Evolutionary conservation across 306 rosid genomes (phyloP).

Genomic region (Glycyrrhiza uralensis): DNA sequence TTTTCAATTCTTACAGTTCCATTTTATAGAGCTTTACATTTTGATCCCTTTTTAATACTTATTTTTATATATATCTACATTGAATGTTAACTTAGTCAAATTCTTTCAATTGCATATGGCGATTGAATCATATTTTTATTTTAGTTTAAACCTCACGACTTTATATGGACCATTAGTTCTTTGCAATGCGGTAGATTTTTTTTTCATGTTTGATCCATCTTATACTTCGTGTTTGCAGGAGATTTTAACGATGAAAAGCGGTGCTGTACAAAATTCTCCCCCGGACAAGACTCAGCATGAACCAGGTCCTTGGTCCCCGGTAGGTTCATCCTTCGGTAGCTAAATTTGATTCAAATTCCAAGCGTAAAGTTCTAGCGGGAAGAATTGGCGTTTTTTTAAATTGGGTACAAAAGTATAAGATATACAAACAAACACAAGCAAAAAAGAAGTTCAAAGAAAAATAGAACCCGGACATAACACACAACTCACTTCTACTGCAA

Average conservation of each 20-base stretch:
- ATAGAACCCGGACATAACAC: background rate
- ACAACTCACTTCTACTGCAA: background rate
- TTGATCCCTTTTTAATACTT: background rate
- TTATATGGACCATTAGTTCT: background rate
- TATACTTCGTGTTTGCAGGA: slow-evolving; percentile 50
- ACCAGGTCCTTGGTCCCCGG: slow-evolving; percentile 96
- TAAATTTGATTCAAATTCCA: slow-evolving; percentile 10
- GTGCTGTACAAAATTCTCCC: slow-evolving; percentile 93
- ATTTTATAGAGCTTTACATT: background rate
- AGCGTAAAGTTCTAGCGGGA: background rate
- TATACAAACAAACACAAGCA: background rate
- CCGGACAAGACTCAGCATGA: slow-evolving; percentile 69
- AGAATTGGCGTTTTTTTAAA: background rate
- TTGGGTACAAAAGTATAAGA: background rate
- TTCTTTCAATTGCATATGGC: slow-evolving; percentile 4
- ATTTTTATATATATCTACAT: background rate
- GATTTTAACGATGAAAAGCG: slow-evolving; percentile 69
- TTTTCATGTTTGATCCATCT: slow-evolving; percentile 20
- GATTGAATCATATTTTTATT: background rate
- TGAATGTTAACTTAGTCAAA: background rate
- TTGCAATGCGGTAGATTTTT: background rate
- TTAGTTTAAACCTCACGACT: background rate
- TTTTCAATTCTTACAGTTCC: background rate
- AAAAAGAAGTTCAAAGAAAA: background rate
- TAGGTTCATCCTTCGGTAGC: slow-evolving; percentile 34